Evolutionary conservation across 495 filamentous ascomycete species (phyloP).

Genomic region (Aspergillus avenaceus): DNA sequence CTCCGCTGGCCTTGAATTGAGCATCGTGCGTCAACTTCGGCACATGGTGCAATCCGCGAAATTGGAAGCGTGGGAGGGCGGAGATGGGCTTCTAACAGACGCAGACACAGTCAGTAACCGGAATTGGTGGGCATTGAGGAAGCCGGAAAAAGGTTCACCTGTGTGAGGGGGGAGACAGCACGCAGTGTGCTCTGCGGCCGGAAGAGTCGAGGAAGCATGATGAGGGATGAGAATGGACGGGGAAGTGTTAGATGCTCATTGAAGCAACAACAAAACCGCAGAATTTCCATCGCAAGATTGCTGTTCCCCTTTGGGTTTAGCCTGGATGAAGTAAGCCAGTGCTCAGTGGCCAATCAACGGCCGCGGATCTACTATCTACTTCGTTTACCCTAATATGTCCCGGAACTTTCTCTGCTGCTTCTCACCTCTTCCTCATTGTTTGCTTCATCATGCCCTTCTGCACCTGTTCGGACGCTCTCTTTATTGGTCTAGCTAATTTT

Average conservation of each 20-base stretch:
- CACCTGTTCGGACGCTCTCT: background rate
- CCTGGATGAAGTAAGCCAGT: constrained; percentile 27
- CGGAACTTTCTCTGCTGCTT: background rate
- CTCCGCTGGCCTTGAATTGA: constrained; percentile 51
- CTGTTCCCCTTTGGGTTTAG: constrained; percentile 27
- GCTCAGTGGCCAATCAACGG: constrained; percentile 28
- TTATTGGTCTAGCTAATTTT: too few species aligned
- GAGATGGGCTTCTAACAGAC: constrained; percentile 34
- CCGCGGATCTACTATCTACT: constrained; percentile 18
- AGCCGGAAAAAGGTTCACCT: constrained; percentile 23
- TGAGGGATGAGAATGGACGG: constrained; percentile 19
- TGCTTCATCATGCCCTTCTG: too few species aligned
- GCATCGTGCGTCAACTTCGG: constrained; percentile 55
- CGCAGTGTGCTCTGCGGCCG: constrained; percentile 51
- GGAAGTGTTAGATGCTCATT: constrained; percentile 2
- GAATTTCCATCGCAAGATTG: constrained; percentile 27
- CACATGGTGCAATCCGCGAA: constrained; percentile 49
- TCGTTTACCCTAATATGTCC: background rate
- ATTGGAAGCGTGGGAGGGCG: constrained; percentile 40
- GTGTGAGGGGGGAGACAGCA: constrained; percentile 29
- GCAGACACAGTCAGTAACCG: constrained; percentile 19
- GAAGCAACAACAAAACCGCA: constrained; percentile 25
- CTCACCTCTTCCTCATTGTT: too few species aligned
- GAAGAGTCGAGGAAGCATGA: constrained; percentile 49
- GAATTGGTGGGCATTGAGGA: background rate